Conservation (phyloP, 2,329 filamentous ascomycete genomes). For the Rhynchosporium secalis region DNA sequence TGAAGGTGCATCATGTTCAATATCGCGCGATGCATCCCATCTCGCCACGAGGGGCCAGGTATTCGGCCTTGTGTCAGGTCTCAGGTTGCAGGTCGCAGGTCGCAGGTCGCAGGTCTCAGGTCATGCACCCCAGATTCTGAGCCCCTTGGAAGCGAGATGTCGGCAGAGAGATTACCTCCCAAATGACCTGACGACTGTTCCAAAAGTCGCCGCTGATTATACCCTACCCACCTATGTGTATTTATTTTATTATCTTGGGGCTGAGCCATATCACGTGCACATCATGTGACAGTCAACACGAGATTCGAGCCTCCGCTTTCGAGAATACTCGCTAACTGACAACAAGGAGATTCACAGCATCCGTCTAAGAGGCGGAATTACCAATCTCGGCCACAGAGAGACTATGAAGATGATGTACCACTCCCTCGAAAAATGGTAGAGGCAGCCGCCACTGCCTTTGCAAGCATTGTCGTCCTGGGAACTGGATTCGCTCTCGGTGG, state of each 20-base stretch:
- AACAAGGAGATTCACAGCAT: constrained; percentile 16
- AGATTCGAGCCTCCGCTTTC: background rate
- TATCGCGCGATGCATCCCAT: constrained; percentile 7
- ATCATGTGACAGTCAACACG: background rate
- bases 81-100: no score
- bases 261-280: background rate
- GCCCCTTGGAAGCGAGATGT: constrained; percentile 9
- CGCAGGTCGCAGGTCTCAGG: background rate
- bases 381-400: constrained; percentile 1
- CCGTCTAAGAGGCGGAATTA: constrained; percentile 6
- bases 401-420: constrained; percentile 26
- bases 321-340: constrained; percentile 3
- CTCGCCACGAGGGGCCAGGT: constrained; percentile 17
- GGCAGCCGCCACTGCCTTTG: constrained; percentile 71
- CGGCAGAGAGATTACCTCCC: constrained; percentile 2
- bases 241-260: background rate
- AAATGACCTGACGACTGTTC: background rate
- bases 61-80: constrained; percentile 18
- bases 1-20: background rate
- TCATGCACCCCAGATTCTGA: constrained; percentile 18
- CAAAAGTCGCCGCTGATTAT: background rate
- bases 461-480: constrained; percentile 71
- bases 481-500: constrained; percentile 65
- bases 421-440: constrained; percentile 64
- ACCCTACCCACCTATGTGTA: background rate